Evolutionary conservation across 2,329 filamentous ascomycete species (phyloP).

Genomic region (Alternaria triticimaculans): DNA sequence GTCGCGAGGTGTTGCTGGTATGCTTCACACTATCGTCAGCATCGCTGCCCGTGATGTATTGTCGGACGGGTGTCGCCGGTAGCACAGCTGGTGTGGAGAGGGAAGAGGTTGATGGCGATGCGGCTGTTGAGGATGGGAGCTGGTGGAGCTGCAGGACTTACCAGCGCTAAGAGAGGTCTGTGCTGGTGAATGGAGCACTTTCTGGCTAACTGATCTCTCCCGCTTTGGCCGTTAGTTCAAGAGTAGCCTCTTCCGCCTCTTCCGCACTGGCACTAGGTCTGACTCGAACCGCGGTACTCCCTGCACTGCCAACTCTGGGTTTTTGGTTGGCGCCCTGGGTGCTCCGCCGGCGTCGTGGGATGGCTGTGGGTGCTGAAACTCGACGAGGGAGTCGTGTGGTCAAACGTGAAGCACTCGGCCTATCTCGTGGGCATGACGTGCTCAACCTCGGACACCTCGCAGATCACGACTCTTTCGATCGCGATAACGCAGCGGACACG

Average conservation of each 20-base stretch:
- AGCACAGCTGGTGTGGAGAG: conserved; percentile 9
- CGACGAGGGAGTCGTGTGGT: background rate
- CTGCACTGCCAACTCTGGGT: background rate
- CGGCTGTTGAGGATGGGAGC: conserved; percentile 32
- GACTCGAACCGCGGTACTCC: conserved; percentile 6
- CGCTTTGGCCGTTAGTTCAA: conserved; percentile 24
- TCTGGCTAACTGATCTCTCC: conserved; percentile 16
- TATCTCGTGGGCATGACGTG: conserved; percentile 11
- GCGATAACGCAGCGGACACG: background rate
- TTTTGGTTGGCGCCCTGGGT: background rate
- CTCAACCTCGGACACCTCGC: background rate
- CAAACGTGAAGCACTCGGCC: conserved; percentile 1
- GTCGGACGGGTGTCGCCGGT: conserved; percentile 19
- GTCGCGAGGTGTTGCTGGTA: conserved; percentile 3
- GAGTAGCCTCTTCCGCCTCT: conserved; percentile 17
- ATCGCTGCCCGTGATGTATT: conserved; percentile 21
- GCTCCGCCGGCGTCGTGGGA: background rate
- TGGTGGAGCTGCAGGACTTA: conserved; percentile 24
- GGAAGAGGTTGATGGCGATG: conserved; percentile 10
- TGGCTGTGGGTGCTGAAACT: background rate
- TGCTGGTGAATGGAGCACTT: conserved; percentile 11
- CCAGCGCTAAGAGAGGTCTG: conserved; percentile 9
- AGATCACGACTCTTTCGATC: conserved; percentile 1
- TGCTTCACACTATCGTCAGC: conserved; percentile 30
- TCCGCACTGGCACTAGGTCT: conserved; percentile 14